Evolutionary conservation across 2,329 filamentous ascomycete species (phyloP).

Genomic region (Calycina marina): DNA sequence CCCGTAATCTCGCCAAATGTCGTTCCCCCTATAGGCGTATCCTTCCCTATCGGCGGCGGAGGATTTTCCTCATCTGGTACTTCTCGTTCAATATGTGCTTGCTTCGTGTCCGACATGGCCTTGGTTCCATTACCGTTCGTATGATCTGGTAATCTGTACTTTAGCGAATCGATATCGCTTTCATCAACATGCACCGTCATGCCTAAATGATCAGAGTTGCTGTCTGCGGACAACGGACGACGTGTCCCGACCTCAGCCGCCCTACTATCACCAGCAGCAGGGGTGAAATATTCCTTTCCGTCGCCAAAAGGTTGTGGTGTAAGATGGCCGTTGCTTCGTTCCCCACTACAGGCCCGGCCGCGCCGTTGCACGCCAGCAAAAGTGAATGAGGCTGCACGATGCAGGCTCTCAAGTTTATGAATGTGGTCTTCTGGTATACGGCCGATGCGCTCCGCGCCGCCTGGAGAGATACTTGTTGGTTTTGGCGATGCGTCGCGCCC

Average conservation of each 20-base stretch:
- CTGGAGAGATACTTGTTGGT: constrained; percentile 14
- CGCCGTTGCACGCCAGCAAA: constrained; percentile 42
- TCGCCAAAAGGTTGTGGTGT: constrained; percentile 20
- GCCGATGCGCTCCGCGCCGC: constrained; percentile 37
- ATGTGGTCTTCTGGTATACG: constrained; percentile 58
- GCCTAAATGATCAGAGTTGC: constrained; percentile 14
- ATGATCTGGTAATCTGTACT: constrained; percentile 60
- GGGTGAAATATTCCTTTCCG: constrained; percentile 12
- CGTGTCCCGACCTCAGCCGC: constrained; percentile 15
- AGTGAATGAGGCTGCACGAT: constrained; percentile 37
- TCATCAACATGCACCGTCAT: constrained; percentile 24
- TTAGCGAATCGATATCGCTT: constrained; percentile 55
- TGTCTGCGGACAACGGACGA: constrained; percentile 13
- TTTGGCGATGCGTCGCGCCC: constrained; percentile 23
- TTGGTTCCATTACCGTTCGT: constrained; percentile 54
- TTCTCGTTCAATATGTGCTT: constrained; percentile 39
- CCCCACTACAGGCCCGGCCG: constrained; percentile 57
- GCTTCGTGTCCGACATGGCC: constrained; percentile 39
- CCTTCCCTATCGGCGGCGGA: constrained; percentile 36
- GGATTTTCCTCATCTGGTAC: constrained; percentile 25
- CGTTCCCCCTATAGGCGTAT: constrained; percentile 28
- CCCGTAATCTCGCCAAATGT: constrained; percentile 22
- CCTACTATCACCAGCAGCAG: constrained; percentile 11
- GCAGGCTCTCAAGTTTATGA: constrained; percentile 51
- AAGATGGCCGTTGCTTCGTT: constrained; percentile 28